These are phyloP conservation scores for Suillus lakei DNA, from an alignment of 768 basidiomycete species.

Conservation along the genomic window DNA sequence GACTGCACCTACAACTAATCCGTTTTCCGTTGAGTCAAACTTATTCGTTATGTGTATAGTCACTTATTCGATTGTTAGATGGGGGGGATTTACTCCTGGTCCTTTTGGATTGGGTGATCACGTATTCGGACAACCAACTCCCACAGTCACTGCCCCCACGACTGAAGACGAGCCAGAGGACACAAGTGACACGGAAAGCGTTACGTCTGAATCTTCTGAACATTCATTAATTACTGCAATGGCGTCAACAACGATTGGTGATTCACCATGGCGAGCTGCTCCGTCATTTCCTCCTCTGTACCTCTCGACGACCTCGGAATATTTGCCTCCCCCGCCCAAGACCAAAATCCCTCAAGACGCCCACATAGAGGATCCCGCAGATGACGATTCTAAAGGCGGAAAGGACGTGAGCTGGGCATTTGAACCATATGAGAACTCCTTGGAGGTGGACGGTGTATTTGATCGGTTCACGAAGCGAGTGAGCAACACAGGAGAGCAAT, in stretches of 20 bases:
- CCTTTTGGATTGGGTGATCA: conserved; percentile 67
- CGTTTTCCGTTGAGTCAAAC: conserved; percentile 63
- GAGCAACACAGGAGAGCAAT: conserved; percentile 76
- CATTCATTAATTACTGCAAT: conserved; percentile 61
- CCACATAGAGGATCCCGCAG: conserved; percentile 47
- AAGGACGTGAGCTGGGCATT: conserved; percentile 61
- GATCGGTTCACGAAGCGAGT: conserved; percentile 82
- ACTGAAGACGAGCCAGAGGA: conserved; percentile 30
- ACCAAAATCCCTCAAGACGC: conserved; percentile 45
- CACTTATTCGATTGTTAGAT: conserved; percentile 20
- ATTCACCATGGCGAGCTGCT: conserved; percentile 69
- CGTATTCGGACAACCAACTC: conserved; percentile 55
- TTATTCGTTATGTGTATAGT: not conserved
- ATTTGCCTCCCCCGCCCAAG: conserved; percentile 63
- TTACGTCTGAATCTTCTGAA: conserved; percentile 44
- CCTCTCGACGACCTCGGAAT: conserved; percentile 76
- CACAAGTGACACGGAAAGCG: conserved; percentile 41
- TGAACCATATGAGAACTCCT: conserved; percentile 82
- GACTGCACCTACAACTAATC: conserved; percentile 53
- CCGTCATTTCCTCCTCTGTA: conserved; percentile 74
- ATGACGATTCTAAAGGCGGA: conserved; percentile 45
- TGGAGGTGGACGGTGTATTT: conserved; percentile 84
- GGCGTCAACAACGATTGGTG: conserved; percentile 54
- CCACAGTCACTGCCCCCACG: conserved; percentile 16
- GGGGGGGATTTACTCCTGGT: conserved; percentile 32